Evolutionary conservation across 2,329 filamentous ascomycete genomes (phyloP).

Genomic region (Fusarium sp.): DNA sequence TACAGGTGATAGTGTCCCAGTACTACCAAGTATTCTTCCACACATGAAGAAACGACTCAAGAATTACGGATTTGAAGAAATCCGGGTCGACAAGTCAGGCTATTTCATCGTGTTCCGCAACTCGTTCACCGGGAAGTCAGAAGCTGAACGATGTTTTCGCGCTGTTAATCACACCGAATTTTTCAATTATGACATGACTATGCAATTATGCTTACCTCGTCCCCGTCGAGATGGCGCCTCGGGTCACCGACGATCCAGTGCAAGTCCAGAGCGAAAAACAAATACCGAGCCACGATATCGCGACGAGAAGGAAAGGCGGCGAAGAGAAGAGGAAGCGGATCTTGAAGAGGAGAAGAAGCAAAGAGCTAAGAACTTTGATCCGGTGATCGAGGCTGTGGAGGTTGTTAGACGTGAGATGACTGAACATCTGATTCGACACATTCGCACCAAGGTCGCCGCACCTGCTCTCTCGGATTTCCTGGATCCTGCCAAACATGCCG

Average conservation of each 20-base stretch:
- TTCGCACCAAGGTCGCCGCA: constrained; percentile 86
- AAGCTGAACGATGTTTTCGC: constrained; percentile 82
- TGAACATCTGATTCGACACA: constrained; percentile 87
- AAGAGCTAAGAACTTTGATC: constrained; percentile 87
- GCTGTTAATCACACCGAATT: constrained; percentile 83
- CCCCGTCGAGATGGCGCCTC: constrained; percentile 39
- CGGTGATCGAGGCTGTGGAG: constrained; percentile 84
- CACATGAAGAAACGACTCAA: constrained; percentile 93
- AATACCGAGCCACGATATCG: constrained; percentile 47
- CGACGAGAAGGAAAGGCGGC: constrained; percentile 70
- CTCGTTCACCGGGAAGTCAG: constrained; percentile 77
- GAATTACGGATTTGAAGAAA: constrained; percentile 81
- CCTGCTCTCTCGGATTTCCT: constrained; percentile 84
- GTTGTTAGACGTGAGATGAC: constrained; percentile 82
- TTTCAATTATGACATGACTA: constrained; percentile 91
- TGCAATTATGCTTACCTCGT: constrained; percentile 73
- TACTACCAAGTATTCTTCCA: constrained; percentile 83
- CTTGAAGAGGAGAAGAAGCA: constrained; percentile 90
- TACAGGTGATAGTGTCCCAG: constrained; percentile 85
- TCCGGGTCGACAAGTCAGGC: constrained; percentile 84
- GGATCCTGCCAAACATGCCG: constrained; percentile 80
- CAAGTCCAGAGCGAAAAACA: constrained; percentile 47
- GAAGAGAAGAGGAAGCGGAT: constrained; percentile 81
- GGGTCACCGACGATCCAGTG: constrained; percentile 47
- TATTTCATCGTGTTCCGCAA: constrained; percentile 95